phyloP scores from a whole-genome alignment of 495 filamentous ascomycete genomes.

The Alectoria sarmentosa region DNA sequence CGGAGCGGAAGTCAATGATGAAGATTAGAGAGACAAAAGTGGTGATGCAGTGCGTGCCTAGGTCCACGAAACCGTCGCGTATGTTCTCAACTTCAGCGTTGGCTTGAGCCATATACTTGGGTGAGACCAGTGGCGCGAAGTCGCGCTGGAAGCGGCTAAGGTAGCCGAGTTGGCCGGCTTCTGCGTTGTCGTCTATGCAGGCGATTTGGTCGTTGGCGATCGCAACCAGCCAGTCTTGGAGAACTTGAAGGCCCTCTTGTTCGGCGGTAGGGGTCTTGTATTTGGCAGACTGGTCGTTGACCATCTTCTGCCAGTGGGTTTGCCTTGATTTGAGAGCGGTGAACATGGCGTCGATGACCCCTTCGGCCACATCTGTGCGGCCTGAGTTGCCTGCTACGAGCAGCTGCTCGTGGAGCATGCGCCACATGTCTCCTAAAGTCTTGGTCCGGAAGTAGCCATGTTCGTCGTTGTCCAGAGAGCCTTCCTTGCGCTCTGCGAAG shows the following conservation, averaged over 20 bases:
- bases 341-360: conserved; percentile 91
- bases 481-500: conserved; percentile 67
- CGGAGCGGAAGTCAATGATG: conserved; percentile 70
- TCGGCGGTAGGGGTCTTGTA: conserved; percentile 53
- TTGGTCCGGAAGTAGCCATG: conserved; percentile 84
- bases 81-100: conserved; percentile 64
- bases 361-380: conserved; percentile 80
- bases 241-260: conserved; percentile 69
- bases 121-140: conserved; percentile 68
- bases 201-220: conserved; percentile 98
- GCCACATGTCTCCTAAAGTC: conserved; percentile 90
- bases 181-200: conserved; percentile 83
- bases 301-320: conserved; percentile 73
- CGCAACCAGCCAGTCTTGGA: conserved; percentile 94
- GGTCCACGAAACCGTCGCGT: conserved; percentile 86
- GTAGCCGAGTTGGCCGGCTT: conserved; percentile 64
- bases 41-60: conserved; percentile 81
- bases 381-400: conserved; percentile 72
- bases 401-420: conserved; percentile 90
- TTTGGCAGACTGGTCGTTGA: conserved; percentile 76
- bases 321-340: conserved; percentile 74
- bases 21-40: conserved; percentile 83
- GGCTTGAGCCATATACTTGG: conserved; percentile 67
- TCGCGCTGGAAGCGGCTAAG: conserved; percentile 74
- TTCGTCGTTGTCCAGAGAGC: conserved; percentile 76